Percentiles rank a stretch among this genome's conserved stretches.
These are phyloP conservation scores for Erysimum pusillum DNA, from an alignment of 441 rosid species.

Conservation along the genomic window DNA sequence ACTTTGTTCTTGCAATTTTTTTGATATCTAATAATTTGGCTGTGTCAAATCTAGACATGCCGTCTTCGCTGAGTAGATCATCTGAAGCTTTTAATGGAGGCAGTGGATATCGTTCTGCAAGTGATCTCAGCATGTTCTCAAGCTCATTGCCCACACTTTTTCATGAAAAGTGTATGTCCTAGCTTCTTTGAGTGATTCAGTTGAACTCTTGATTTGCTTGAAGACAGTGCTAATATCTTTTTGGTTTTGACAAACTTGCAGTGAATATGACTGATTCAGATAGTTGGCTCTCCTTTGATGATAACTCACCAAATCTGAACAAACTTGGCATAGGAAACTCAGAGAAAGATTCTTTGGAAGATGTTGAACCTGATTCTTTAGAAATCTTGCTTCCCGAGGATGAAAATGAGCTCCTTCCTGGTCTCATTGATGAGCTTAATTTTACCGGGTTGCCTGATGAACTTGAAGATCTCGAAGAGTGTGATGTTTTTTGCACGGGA, in stretches of 20 bases:
- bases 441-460: conserved; percentile 69
- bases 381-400: conserved; percentile 75
- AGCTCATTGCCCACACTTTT: conserved; percentile 81
- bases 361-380: conserved; percentile 56
- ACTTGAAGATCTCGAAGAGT: conserved; percentile 79
- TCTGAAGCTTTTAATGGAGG: conserved; percentile 61
- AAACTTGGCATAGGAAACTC: conserved; percentile 55
- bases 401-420: conserved; percentile 85
- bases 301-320: conserved; percentile 54
- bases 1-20: not conserved
- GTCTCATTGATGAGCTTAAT: conserved; percentile 79
- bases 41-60: conserved; percentile 37
- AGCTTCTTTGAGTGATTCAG: not conserved
- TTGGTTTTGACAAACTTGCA: conserved; percentile 52
- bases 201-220: not conserved
- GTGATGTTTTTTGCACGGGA: conserved; percentile 79
- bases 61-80: conserved; percentile 48
- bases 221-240: conserved; percentile 5
- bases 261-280: conserved; percentile 70
- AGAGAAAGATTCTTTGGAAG: conserved; percentile 61
- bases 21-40: conserved; percentile 1
- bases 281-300: conserved; percentile 58
- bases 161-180: conserved; percentile 66
- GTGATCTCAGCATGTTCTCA: conserved; percentile 81
- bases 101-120: conserved; percentile 52